Evolutionary conservation across 2,329 filamentous ascomycete genomes (phyloP).

Genomic region (Zymoseptoria ardabiliae): DNA sequence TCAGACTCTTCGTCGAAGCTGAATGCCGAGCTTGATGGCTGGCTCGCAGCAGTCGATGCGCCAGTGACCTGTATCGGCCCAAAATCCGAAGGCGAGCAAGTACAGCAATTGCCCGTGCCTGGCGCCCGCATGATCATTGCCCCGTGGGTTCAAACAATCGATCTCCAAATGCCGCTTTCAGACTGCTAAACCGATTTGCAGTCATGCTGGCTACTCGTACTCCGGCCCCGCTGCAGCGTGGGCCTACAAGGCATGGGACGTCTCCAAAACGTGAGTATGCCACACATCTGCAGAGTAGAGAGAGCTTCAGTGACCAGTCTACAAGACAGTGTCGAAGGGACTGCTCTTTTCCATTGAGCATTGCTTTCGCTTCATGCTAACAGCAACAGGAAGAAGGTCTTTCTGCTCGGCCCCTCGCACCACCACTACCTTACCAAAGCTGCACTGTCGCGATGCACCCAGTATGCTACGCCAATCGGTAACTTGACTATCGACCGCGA

Average conservation of each 20-base stretch:
- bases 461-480: conserved; percentile 69
- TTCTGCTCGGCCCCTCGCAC: conserved; percentile 88
- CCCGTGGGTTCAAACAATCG: conserved; percentile 53
- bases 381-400: conserved; percentile 64
- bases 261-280: conserved; percentile 58
- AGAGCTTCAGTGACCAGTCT: neutral
- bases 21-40: conserved; percentile 62
- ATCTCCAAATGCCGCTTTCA: conserved; percentile 22
- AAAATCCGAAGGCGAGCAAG: conserved; percentile 32
- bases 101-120: conserved; percentile 54
- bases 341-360: neutral
- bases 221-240: conserved; percentile 88
- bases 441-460: conserved; percentile 64
- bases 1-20: conserved; percentile 53
- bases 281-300: neutral
- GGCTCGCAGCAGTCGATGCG: conserved; percentile 63
- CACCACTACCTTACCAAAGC: conserved; percentile 72
- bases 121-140: conserved; percentile 82
- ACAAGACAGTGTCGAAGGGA: neutral
- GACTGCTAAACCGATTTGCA: conserved; percentile 35
- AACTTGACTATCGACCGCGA: conserved; percentile 57
- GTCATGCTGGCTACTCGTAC: conserved; percentile 88
- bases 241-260: conserved; percentile 84
- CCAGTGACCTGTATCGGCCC: conserved; percentile 55
- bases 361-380: conserved; percentile 4